phyloP scores from a whole-genome alignment of 768 basidiomycete genomes.

The Mrakia frigida region DNA sequence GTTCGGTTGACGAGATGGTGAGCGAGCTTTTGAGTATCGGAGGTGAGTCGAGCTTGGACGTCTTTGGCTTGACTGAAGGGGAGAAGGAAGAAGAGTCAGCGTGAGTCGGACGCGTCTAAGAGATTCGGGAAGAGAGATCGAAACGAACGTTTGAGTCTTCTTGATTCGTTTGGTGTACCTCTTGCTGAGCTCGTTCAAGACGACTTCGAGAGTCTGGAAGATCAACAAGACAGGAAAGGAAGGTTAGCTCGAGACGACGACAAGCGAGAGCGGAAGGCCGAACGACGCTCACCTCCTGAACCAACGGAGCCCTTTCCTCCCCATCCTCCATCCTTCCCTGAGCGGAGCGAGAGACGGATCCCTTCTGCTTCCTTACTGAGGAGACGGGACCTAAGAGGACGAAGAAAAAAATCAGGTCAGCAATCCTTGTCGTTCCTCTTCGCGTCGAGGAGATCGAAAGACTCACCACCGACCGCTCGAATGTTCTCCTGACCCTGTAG shows the following conservation, averaged over 20 bases:
- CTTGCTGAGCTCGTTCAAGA: background rate
- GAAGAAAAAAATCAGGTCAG: background rate
- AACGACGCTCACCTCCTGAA: background rate
- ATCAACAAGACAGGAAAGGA: background rate
- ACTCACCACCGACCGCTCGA: background rate
- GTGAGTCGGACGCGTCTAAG: too few relatives aligned
- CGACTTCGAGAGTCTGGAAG: background rate
- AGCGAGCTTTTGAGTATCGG: background rate
- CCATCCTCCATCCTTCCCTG: background rate
- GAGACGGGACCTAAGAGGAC: background rate
- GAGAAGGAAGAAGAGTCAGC: too few relatives aligned
- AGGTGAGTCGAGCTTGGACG: background rate
- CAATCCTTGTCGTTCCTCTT: background rate
- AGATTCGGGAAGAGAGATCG: too few relatives aligned
- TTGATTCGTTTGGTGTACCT: background rate
- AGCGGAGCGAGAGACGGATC: background rate
- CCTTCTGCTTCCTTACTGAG: background rate
- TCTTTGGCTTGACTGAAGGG: background rate
- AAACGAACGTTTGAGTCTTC: background rate
- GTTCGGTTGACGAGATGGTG: background rate
- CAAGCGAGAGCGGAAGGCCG: background rate
- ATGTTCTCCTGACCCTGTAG: background rate
- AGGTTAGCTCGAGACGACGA: background rate
- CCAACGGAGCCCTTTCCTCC: background rate
- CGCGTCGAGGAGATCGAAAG: background rate